Evolutionary conservation across 140 eudicot genomes (phyloP).

Genomic region (Bidens hawaiensis): DNA sequence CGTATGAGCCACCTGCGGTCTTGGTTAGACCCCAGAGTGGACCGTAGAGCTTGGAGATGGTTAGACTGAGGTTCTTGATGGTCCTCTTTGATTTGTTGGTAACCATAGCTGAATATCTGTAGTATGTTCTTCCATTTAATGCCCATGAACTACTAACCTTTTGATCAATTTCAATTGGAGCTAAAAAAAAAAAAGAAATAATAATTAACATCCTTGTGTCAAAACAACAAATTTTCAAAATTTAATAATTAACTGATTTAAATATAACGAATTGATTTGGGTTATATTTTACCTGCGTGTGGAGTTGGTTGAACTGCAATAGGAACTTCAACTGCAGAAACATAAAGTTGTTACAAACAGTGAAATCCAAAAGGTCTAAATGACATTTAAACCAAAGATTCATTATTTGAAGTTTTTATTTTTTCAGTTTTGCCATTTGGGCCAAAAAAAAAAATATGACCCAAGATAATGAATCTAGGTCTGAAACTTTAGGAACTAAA

Average conservation of each 20-base stretch:
- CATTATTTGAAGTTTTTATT: too few species aligned
- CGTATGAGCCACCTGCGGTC: constrained; percentile 44
- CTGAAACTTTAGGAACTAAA: too few species aligned
- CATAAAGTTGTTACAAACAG: not conserved
- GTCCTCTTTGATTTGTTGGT: constrained; percentile 79
- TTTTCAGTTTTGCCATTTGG: too few species aligned
- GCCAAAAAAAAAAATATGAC: too few species aligned
- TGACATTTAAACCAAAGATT: too few species aligned
- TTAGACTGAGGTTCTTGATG: constrained; percentile 57
- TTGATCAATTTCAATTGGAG: constrained; percentile 46
- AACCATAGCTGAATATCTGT: constrained; percentile 62
- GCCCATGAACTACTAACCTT: constrained; percentile 75
- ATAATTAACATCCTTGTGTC: too few species aligned
- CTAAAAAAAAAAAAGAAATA: not conserved
- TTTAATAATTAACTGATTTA: not conserved
- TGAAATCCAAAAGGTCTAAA: not conserved
- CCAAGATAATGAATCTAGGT: too few species aligned
- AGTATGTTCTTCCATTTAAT: constrained; percentile 60
- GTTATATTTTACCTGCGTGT: constrained; percentile 61
- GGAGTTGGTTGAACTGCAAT: constrained; percentile 38
- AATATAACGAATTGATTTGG: not conserved
- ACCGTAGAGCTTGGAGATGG: constrained; percentile 72
- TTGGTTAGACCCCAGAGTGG: constrained; percentile 91
- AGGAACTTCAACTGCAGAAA: constrained; percentile 58
- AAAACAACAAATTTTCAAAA: too few species aligned